These are phyloP conservation scores for Hanseniaspora uvarum DNA, from an alignment of 1,139 yeast genomes.

Conservation along the genomic window DNA sequence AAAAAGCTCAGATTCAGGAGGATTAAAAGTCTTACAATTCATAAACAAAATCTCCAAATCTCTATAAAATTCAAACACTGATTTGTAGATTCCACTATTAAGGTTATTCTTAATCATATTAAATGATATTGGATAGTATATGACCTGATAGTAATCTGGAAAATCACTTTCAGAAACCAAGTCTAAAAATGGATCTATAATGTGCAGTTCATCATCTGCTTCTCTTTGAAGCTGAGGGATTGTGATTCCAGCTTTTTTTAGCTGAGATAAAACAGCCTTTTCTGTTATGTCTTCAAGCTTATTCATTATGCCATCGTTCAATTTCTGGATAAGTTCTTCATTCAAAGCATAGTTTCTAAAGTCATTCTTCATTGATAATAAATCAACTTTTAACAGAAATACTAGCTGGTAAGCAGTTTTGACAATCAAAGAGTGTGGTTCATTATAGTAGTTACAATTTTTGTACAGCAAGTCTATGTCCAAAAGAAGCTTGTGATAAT, in stretches of 20 bases:
- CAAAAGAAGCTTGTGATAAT: conserved; percentile 36
- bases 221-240: conserved; percentile 14
- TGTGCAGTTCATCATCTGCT: conserved; percentile 28
- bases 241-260: not conserved
- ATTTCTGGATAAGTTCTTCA: conserved; percentile 25
- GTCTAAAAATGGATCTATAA: conserved; percentile 50
- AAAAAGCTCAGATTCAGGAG: conserved; percentile 44
- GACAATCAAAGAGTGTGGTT: conserved; percentile 52
- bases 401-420: conserved; percentile 39
- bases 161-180: conserved; percentile 45
- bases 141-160: conserved; percentile 50
- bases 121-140: conserved; percentile 49
- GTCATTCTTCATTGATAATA: conserved; percentile 29
- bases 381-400: conserved; percentile 28
- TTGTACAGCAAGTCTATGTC: conserved; percentile 50
- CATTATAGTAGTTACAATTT: conserved; percentile 56
- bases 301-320: conserved; percentile 15
- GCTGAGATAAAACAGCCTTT: not conserved
- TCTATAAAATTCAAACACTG: conserved; percentile 40
- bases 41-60: conserved; percentile 44
- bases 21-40: conserved; percentile 52
- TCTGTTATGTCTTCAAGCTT: conserved; percentile 14
- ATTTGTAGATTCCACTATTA: conserved; percentile 38
- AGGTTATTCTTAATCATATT: conserved; percentile 38
- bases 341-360: conserved; percentile 28